phyloP scores from a whole-genome alignment of 768 basidiomycete genomes.

The Piloderma croceum region DNA sequence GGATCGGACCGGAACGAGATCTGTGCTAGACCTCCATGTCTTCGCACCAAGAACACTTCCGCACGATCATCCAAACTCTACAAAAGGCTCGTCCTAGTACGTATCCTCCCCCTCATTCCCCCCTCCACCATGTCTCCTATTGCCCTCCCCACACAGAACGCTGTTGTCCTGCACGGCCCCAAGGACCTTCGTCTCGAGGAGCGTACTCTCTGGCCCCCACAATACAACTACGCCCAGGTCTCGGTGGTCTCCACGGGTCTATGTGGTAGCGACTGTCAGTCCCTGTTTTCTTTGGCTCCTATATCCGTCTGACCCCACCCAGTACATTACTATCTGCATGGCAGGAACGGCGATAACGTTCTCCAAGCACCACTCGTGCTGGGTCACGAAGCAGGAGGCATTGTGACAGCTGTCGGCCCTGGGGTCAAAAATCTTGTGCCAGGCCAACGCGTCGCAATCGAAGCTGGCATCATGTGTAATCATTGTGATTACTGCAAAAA shows the following conservation, averaged over 20 bases:
- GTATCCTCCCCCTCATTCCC: too few species aligned
- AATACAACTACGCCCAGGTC: slow-evolving; percentile 72
- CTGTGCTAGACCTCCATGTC: too few species aligned
- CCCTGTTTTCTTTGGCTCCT: slow-evolving; percentile 3
- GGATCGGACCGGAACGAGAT: too few species aligned
- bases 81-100: too few species aligned
- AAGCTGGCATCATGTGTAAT: slow-evolving; percentile 87
- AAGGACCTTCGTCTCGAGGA: slow-evolving; percentile 78
- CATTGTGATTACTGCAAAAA: slow-evolving; percentile 62
- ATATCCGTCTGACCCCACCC: slow-evolving; percentile 6
- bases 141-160: slow-evolving; percentile 52
- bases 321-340: slow-evolving; percentile 92
- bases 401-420: slow-evolving; percentile 77
- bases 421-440: slow-evolving; percentile 57
- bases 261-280: slow-evolving; percentile 79
- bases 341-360: slow-evolving; percentile 89
- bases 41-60: too few species aligned
- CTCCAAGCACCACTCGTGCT: slow-evolving; percentile 83
- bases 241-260: slow-evolving; percentile 79
- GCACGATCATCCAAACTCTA: too few species aligned
- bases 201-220: slow-evolving; percentile 68
- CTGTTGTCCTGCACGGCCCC: slow-evolving; percentile 79
- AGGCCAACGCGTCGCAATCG: slow-evolving; percentile 89
- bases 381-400: slow-evolving; percentile 90
- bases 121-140: slow-evolving; percentile 36